Percentiles rank a stretch among this genome's conserved stretches.
These are phyloP conservation scores for Aspergillus sp. DNA, from an alignment of 2,329 filamentous ascomycete genomes.

Conservation along the genomic window DNA sequence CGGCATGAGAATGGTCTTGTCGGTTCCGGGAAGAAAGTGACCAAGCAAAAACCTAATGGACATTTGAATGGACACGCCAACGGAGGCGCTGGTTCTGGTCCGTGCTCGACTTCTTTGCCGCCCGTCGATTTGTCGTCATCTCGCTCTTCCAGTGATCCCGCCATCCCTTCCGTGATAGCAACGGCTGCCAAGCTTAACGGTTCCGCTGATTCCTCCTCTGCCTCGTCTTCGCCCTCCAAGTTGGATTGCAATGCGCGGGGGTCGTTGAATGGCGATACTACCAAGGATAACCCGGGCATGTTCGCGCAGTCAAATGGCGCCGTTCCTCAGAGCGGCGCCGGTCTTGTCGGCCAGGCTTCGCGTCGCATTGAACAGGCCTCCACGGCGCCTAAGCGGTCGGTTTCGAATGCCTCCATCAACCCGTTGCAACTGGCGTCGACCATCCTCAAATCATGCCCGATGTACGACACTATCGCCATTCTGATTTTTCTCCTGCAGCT, in stretches of 20 bases:
- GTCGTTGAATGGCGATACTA: constrained; percentile 28
- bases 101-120: constrained; percentile 26
- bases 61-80: constrained; percentile 46
- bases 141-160: constrained; percentile 32
- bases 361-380: constrained; percentile 24
- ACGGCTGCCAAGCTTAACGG: constrained; percentile 21
- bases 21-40: constrained; percentile 64
- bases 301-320: constrained; percentile 27
- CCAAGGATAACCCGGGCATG: constrained; percentile 28
- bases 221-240: constrained; percentile 15
- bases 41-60: constrained; percentile 49
- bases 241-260: constrained; percentile 27
- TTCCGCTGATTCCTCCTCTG: constrained; percentile 13
- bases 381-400: constrained; percentile 23
- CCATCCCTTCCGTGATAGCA: constrained; percentile 18
- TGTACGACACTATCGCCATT: constrained; percentile 92
- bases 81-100: constrained; percentile 28
- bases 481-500: constrained; percentile 92
- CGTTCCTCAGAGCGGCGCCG: constrained; percentile 20
- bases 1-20: constrained; percentile 84
- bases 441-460: constrained; percentile 79
- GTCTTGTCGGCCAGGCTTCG: constrained; percentile 20
- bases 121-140: constrained; percentile 33
- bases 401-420: constrained; percentile 49
- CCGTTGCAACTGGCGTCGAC: constrained; percentile 72